Percentiles rank a stretch among this genome's conserved stretches.
phyloP scores from a whole-genome alignment of 1,284 basidiomycete species.

The Pholiota adiposa region DNA sequence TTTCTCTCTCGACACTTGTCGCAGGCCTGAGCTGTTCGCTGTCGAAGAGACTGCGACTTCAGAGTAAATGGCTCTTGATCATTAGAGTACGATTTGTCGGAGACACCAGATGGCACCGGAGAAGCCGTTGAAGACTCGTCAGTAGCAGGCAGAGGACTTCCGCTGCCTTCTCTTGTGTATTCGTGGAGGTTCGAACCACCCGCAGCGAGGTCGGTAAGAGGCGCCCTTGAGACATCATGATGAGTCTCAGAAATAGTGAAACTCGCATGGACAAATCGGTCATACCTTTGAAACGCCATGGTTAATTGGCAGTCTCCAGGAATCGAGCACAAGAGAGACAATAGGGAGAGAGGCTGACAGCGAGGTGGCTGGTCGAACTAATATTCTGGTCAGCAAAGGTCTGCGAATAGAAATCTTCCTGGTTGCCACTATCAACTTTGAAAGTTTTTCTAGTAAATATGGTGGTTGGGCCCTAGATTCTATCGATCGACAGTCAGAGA shows the following conservation, averaged over 20 bases:
- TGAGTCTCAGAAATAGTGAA: neutral
- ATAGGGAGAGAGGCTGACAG: constrained; percentile 10
- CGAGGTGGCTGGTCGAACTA: constrained; percentile 6
- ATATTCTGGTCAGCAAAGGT: constrained; percentile 1
- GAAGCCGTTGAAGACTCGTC: constrained; percentile 4
- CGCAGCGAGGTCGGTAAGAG: neutral
- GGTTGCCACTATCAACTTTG: constrained; percentile 8
- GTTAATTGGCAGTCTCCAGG: neutral
- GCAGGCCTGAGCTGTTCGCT: constrained; percentile 58
- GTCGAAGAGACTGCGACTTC: constrained; percentile 33
- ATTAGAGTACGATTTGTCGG: neutral
- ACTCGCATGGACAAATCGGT: neutral
- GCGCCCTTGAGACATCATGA: neutral
- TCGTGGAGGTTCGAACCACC: neutral
- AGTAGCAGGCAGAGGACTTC: constrained; percentile 1
- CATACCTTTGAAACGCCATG: constrained; percentile 7
- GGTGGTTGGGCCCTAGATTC: constrained; percentile 15
- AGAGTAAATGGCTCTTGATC: neutral
- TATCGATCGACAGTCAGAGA: constrained; percentile 18
- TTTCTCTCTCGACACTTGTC: constrained; percentile 62
- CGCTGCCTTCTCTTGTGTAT: neutral
- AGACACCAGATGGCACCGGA: constrained; percentile 1
- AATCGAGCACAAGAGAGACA: neutral
- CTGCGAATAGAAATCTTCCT: constrained; percentile 2
- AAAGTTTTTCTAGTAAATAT: constrained; percentile 8